Evolutionary conservation across 306 rosid genomes (phyloP).

Genomic region (Benincasa hispida): DNA sequence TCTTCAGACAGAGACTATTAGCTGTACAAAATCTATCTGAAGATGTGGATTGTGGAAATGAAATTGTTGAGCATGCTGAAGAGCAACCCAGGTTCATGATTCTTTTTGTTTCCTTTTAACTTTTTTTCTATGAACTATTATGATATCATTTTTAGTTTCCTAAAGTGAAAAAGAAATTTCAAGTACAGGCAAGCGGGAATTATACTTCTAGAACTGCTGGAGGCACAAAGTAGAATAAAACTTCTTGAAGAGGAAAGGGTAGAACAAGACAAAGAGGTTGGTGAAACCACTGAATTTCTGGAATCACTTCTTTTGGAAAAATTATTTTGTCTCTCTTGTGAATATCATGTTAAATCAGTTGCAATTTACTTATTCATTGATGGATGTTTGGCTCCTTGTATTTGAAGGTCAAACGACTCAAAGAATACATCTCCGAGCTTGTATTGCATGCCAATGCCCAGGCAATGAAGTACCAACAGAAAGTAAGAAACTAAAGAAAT

Average conservation of each 20-base stretch:
- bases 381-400: slow-evolving; percentile 10
- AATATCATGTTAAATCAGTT: not conserved
- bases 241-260: slow-evolving; percentile 73
- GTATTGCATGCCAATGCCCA: slow-evolving; percentile 94
- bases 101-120: slow-evolving; percentile 13
- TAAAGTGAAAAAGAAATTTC: slow-evolving; percentile 6
- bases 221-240: slow-evolving; percentile 53
- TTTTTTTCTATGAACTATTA: slow-evolving; percentile 6
- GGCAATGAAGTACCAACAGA: slow-evolving; percentile 80
- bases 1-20: slow-evolving; percentile 51
- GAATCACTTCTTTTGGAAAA: not conserved
- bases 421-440: slow-evolving; percentile 72
- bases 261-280: slow-evolving; percentile 64
- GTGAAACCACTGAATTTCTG: not conserved
- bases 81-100: slow-evolving; percentile 43
- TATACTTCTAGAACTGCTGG: slow-evolving; percentile 39
- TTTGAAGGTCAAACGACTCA: slow-evolving; percentile 68
- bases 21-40: slow-evolving; percentile 41
- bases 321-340: not conserved
- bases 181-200: slow-evolving; percentile 36
- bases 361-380: not conserved
- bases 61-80: slow-evolving; percentile 27
- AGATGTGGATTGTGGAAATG: slow-evolving; percentile 33
- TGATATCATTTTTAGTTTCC: slow-evolving; percentile 6
- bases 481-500: slow-evolving; percentile 35